Evolutionary conservation across 306 rosid genomes (phyloP).

Genomic region (Glycine soja): DNA sequence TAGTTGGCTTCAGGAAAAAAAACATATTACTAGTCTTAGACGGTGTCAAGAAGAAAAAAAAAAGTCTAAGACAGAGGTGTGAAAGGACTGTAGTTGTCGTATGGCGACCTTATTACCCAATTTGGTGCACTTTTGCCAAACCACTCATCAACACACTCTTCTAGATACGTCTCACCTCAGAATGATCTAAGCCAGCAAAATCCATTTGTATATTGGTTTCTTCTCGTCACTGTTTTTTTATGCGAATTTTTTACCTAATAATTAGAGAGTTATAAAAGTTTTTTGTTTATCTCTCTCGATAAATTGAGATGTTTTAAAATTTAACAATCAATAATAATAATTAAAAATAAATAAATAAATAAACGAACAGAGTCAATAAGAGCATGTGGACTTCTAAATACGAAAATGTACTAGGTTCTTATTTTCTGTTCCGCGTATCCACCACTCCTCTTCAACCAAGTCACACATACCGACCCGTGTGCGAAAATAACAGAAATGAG

Average conservation of each 20-base stretch:
- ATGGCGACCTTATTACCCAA: neutral
- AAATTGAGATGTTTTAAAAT: neutral
- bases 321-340: neutral
- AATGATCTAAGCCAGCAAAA: neutral
- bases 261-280: too few relatives aligned
- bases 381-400: slow-evolving; percentile 28
- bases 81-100: neutral
- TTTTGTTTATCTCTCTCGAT: too few relatives aligned
- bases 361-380: neutral
- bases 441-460: neutral
- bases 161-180: neutral
- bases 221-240: neutral
- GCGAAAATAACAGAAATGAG: slow-evolving; percentile 45
- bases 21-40: neutral
- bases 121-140: slow-evolving; percentile 46
- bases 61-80: neutral
- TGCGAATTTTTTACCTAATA: neutral
- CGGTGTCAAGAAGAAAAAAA: neutral
- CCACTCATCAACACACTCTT: neutral
- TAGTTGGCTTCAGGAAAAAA: too few relatives aligned
- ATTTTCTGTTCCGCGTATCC: neutral
- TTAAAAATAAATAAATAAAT: neutral
- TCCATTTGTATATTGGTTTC: neutral
- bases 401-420: slow-evolving; percentile 39
- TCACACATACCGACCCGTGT: neutral